These are phyloP conservation scores for Clonostachys rosea DNA, from an alignment of 2,329 filamentous ascomycete species.

Conservation along the genomic window DNA sequence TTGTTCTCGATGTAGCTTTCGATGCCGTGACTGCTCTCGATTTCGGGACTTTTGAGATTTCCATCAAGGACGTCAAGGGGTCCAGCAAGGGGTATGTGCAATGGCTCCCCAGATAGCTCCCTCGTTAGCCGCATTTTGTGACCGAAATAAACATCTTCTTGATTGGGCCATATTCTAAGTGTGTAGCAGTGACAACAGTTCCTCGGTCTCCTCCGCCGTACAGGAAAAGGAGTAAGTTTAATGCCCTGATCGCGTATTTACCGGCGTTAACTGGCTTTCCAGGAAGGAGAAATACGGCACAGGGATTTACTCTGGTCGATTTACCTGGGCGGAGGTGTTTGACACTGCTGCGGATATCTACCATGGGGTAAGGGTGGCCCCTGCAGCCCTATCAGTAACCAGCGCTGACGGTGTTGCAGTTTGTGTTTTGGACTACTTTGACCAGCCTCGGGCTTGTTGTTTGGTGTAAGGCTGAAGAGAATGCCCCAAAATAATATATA, in stretches of 20 bases:
- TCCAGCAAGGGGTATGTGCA: conserved; percentile 97
- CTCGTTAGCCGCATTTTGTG: conserved; percentile 13
- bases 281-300: conserved; percentile 74
- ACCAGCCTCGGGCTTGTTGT: conserved; percentile 85
- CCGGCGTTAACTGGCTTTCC: conserved; percentile 13
- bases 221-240: conserved; percentile 70
- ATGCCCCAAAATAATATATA: no score
- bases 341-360: conserved; percentile 88
- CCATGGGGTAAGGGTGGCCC: conserved; percentile 65
- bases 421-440: conserved; percentile 91
- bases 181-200: conserved; percentile 38
- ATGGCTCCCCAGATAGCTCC: conserved; percentile 81
- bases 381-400: conserved; percentile 1
- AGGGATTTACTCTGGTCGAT: conserved; percentile 65
- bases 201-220: conserved; percentile 40
- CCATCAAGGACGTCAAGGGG: conserved; percentile 84
- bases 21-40: conserved; percentile 92
- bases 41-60: conserved; percentile 83
- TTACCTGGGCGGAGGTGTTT: conserved; percentile 69
- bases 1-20: conserved; percentile 93
- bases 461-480: conserved; percentile 70
- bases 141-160: background rate
- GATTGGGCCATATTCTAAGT: conserved; percentile 31
- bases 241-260: background rate
- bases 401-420: conserved; percentile 43